phyloP scores from a whole-genome alignment of 345 rosid genomes.

The Cardamine resedifolia region DNA sequence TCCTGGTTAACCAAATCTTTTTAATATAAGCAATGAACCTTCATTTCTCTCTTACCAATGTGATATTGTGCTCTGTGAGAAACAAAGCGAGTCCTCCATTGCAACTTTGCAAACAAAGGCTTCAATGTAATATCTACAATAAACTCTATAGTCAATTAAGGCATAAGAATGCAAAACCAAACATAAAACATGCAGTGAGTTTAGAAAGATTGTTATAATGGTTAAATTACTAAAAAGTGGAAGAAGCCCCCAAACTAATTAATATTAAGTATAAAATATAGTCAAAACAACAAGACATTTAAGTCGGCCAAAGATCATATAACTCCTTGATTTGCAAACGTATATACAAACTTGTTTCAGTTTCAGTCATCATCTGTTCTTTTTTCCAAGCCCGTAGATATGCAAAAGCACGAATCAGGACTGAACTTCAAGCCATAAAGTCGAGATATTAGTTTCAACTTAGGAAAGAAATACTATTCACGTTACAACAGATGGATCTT shows the following conservation, averaged over 20 bases:
- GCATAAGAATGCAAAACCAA: background rate
- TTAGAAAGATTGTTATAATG: background rate
- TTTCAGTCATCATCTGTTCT: background rate
- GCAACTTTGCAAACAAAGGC: conserved; percentile 13
- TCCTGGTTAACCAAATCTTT: too few species aligned
- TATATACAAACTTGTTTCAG: conserved; percentile 30
- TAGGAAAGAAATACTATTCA: too few species aligned
- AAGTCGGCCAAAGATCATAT: conserved; percentile 25
- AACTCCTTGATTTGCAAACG: background rate
- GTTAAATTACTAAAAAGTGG: conserved; percentile 3
- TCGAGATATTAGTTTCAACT: too few species aligned
- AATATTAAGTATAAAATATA: background rate
- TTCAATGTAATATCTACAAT: background rate
- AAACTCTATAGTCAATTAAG: background rate
- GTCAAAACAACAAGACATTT: conserved; percentile 2
- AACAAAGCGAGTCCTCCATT: background rate
- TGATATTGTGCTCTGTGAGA: too few species aligned
- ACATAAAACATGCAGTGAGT: background rate
- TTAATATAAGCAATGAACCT: background rate
- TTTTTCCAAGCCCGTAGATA: conserved; percentile 3
- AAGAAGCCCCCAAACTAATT: background rate
- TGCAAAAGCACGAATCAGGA: background rate
- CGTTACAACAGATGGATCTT: too few species aligned
- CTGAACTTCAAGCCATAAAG: too few species aligned
- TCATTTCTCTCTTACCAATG: background rate